Evolutionary conservation across 1,284 basidiomycete genomes (phyloP).

Genomic region (Ustilago cynodontis): DNA sequence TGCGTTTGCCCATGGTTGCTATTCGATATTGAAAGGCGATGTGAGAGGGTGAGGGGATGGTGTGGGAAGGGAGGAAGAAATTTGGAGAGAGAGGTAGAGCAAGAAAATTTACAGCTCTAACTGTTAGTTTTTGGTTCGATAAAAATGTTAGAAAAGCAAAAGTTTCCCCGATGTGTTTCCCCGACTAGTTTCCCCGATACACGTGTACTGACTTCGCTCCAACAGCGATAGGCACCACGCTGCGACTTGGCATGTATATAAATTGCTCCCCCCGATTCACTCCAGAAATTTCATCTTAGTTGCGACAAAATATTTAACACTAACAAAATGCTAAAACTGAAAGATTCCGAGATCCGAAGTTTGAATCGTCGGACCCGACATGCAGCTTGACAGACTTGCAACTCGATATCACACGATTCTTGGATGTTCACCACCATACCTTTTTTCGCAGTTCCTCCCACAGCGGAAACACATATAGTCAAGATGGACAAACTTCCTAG

Average conservation of each 20-base stretch:
- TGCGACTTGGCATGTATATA: too few species aligned
- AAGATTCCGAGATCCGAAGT: constrained; percentile 6
- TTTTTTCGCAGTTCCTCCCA: neutral
- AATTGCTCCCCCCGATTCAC: too few species aligned
- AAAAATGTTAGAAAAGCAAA: too few species aligned
- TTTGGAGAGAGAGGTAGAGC: neutral
- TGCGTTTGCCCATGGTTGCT: constrained; percentile 42
- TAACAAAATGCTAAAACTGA: too few species aligned
- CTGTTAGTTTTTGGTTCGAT: too few species aligned
- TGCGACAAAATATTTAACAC: too few species aligned
- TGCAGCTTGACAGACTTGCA: neutral
- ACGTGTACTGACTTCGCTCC: too few species aligned
- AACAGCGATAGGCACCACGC: too few species aligned
- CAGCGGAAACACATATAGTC: neutral
- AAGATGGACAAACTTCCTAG: constrained; percentile 55
- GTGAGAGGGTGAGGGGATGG: neutral
- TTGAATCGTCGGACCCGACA: constrained; percentile 17
- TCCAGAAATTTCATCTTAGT: too few species aligned
- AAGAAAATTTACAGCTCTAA: constrained; percentile 5
- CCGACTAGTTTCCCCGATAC: too few species aligned
- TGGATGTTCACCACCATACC: neutral
- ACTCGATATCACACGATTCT: neutral
- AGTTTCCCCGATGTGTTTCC: too few species aligned
- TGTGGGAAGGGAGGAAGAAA: neutral
- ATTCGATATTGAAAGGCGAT: neutral